Evolutionary conservation across 2,329 filamentous ascomycete genomes (phyloP), one percentile per base, ranked within the genome.

Genomic region (Arachnomyces sp.): DNA sequence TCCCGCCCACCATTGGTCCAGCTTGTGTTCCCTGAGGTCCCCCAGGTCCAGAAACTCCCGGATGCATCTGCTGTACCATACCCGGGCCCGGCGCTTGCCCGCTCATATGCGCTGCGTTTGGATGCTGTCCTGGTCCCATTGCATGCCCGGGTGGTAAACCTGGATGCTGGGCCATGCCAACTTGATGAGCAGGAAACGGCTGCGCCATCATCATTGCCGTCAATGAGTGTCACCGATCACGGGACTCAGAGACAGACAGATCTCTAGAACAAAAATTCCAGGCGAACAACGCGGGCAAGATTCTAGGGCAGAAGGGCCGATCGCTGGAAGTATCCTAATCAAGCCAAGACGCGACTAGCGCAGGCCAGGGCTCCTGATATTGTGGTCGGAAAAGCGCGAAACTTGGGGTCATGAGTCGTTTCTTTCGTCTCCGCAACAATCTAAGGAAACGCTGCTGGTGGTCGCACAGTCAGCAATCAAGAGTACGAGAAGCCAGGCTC

Each of bases 1-100:
- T 80, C 37, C 72, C 75, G 28, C 54, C 67, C 69, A 81, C 78
- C 75, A 80, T 79, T 16, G 74, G 75, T n/a, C 73, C 73, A 35
- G 74, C 69, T 55, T 80, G 78, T 47, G 67, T 76, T 41, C 77
- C 76, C 47, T 78, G 75, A 36, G 77, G 75, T 16, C 69, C 74
- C 47, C 69, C 69, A 17, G 75, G 74, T 21, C 68, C 74, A 39
- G 77, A 78, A 29, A 78, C 76, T 40, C 75, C 75, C 38, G 73
- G 74, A 50, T 77, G 74, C 69, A 80, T 77, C 52, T 69, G 73
- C 59, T 75, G 76, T 38, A 68, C 64, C 64, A 72, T 72, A 30
- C 59, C 64, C 29, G 59, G 57, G 9, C 61, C 65, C 9, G 73
- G 74, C 42, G 71, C 71, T 36, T 55, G 59, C 40, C 55, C 57